A percentile compares a stretch with the other conserved stretches of the same genome.
These are phyloP conservation scores for Beauveria medogensis DNA, from an alignment of 2,329 filamentous ascomycete genomes.

Conservation along the genomic window DNA sequence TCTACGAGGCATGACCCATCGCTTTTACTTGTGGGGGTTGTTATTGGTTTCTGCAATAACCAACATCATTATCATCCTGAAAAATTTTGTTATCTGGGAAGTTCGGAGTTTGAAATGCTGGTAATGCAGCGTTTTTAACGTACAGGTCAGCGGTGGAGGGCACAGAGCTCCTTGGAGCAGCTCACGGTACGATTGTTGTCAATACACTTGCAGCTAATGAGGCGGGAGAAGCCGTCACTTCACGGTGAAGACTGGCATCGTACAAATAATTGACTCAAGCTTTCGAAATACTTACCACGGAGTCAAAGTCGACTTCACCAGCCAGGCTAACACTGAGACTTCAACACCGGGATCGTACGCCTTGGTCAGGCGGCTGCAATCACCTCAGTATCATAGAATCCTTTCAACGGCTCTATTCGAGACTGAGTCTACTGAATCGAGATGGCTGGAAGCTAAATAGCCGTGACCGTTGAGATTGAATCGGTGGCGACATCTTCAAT, in stretches of 20 bases:
- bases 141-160: not conserved
- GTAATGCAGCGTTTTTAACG: not conserved
- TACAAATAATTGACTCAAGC: too few relatives aligned
- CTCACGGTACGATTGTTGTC: not conserved
- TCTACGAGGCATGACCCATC: too few relatives aligned
- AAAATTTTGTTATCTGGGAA: not conserved
- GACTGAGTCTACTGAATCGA: too few relatives aligned
- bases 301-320: constrained; percentile 2
- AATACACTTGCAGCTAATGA: constrained; percentile 1
- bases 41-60: not conserved
- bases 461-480: not conserved
- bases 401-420: not conserved
- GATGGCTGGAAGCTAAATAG: not conserved
- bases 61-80: not conserved
- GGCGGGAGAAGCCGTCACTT: not conserved
- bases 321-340: not conserved
- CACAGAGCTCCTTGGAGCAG: constrained; percentile 4
- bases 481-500: too few relatives aligned
- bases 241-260: not conserved
- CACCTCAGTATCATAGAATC: not conserved
- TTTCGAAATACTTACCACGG: not conserved
- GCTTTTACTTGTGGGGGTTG: not conserved
- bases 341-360: not conserved
- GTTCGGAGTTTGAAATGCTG: too few relatives aligned
- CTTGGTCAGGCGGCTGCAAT: not conserved